A percentile compares a stretch with the other conserved stretches of the same genome.
Evolutionary conservation across 2,329 filamentous ascomycete species (phyloP).

Genomic region (Anisogramma anomala): DNA sequence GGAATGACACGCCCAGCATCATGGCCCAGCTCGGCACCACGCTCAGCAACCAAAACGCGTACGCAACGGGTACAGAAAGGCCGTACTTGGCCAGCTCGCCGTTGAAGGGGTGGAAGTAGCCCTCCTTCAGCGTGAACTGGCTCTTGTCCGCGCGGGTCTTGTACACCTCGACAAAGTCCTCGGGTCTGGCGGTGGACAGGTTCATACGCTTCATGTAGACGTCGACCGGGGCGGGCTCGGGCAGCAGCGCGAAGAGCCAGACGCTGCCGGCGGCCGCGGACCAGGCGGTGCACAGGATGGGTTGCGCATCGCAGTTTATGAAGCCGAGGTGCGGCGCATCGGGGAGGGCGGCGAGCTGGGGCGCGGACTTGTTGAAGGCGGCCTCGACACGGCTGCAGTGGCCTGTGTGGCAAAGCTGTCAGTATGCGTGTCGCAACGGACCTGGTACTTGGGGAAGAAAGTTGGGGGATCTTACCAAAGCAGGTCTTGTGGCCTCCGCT

Average conservation of each 20-base stretch:
- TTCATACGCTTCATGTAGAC: constrained; percentile 57
- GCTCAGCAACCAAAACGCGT: constrained; percentile 54
- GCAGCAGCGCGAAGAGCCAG: constrained; percentile 57
- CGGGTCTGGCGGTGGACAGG: constrained; percentile 53
- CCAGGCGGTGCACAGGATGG: constrained; percentile 66
- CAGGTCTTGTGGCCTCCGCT: constrained; percentile 72
- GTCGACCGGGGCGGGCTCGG: constrained; percentile 50
- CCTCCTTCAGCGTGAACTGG: constrained; percentile 38
- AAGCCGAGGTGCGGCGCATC: constrained; percentile 55
- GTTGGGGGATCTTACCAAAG: constrained; percentile 38
- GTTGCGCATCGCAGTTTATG: constrained; percentile 64
- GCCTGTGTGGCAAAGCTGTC: constrained; percentile 30
- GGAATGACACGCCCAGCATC: constrained; percentile 64
- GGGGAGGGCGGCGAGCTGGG: constrained; percentile 48
- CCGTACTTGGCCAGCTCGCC: constrained; percentile 52
- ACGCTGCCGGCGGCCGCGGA: constrained; percentile 51
- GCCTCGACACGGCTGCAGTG: constrained; percentile 52
- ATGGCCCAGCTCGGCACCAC: constrained; percentile 63
- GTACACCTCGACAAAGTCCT: constrained; percentile 50
- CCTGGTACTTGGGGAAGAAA: no score
- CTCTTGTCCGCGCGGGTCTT: constrained; percentile 37
- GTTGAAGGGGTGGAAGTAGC: constrained; percentile 66
- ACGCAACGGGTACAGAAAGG: constrained; percentile 53
- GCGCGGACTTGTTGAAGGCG: constrained; percentile 55
- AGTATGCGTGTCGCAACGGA: background rate